These are phyloP conservation scores for Botrytis sinoallii DNA, from an alignment of 2,329 filamentous ascomycete genomes.

Conservation along the genomic window DNA sequence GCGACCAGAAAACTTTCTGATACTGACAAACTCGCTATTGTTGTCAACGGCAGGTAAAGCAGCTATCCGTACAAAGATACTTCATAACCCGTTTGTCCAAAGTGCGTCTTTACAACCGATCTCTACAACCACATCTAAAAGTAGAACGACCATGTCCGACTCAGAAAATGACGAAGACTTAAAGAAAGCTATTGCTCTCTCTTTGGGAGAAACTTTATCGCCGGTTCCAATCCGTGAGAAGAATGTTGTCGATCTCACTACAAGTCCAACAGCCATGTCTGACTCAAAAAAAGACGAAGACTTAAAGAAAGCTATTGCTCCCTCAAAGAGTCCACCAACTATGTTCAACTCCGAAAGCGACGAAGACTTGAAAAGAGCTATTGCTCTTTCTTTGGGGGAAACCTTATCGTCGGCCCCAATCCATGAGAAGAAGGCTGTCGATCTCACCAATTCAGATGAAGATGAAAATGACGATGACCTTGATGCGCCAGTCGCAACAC, in stretches of 20 bases:
- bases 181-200: slow-evolving; percentile 58
- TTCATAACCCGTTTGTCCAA: not conserved
- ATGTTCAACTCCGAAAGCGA: slow-evolving; percentile 40
- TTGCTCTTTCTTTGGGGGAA: slow-evolving; percentile 52
- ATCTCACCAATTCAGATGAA: slow-evolving; percentile 38
- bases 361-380: slow-evolving; percentile 57
- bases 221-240: not conserved
- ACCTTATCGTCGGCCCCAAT: not conserved
- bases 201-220: slow-evolving; percentile 39
- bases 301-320: slow-evolving; percentile 55
- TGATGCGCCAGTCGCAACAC: slow-evolving; percentile 31
- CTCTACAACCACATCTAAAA: not conserved
- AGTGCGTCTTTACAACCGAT: not conserved
- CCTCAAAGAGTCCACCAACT: slow-evolving; percentile 41
- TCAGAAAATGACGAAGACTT: slow-evolving; percentile 50
- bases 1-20: not conserved
- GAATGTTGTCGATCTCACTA: not conserved
- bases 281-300: slow-evolving; percentile 47
- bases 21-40: not conserved
- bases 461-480: slow-evolving; percentile 36
- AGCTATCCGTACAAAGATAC: not conserved
- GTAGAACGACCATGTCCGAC: slow-evolving; percentile 31
- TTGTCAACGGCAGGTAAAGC: not conserved
- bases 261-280: slow-evolving; percentile 28
- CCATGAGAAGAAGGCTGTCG: slow-evolving; percentile 29